phyloP scores from a whole-genome alignment of 2,329 filamentous ascomycete species.

The Fusarium sp. region DNA sequence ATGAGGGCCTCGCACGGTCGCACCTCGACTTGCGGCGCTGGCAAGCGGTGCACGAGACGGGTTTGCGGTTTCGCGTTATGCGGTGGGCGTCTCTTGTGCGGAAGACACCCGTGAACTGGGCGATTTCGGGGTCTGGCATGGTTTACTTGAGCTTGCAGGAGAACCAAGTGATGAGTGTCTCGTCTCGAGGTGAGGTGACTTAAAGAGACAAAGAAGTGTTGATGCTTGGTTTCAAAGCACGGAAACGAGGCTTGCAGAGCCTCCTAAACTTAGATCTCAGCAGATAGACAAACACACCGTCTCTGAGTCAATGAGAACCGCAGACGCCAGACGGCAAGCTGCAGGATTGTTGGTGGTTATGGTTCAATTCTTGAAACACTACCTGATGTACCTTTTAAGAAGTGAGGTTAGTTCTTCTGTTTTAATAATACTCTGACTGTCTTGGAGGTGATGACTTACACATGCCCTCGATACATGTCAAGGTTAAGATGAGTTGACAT shows the following conservation, averaged over 20 bases:
- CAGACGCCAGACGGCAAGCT: not conserved
- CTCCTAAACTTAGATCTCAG: not conserved
- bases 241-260: not conserved
- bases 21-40: slow-evolving; percentile 58
- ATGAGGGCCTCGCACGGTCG: slow-evolving; percentile 54
- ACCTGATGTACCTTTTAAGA: not conserved
- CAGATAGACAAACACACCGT: not conserved
- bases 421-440: not conserved
- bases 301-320: slow-evolving; percentile 3
- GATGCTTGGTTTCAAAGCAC: not conserved
- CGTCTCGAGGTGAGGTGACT: not conserved
- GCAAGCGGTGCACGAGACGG: slow-evolving; percentile 56
- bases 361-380: not conserved
- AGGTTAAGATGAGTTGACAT: not conserved
- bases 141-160: not conserved
- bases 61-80: slow-evolving; percentile 54
- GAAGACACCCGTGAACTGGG: slow-evolving; percentile 50
- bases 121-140: slow-evolving; percentile 41
- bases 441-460: not conserved
- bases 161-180: not conserved
- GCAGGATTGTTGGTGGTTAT: not conserved
- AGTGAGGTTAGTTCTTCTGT: not conserved
- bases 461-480: not conserved
- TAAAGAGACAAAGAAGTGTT: not conserved
- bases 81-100: slow-evolving; percentile 49